Percentiles rank a stretch among this genome's conserved stretches.
phyloP scores from a whole-genome alignment of 345 rosid species.

The Bruguiera sexangula region DNA sequence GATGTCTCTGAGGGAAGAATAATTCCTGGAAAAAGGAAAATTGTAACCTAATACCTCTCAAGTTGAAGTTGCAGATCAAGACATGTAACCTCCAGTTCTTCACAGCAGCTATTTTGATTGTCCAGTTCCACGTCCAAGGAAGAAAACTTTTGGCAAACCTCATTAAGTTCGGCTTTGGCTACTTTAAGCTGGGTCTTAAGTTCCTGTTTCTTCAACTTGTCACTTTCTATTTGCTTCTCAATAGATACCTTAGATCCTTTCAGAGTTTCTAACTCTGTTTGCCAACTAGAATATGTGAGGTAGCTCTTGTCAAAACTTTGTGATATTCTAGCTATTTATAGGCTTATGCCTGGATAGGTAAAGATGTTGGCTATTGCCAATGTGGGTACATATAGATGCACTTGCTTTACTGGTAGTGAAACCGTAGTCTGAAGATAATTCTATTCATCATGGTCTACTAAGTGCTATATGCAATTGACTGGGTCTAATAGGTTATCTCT shows the following conservation, averaged over 20 bases:
- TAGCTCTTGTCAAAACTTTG: slow-evolving; percentile 89
- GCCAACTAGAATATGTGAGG: slow-evolving; percentile 20
- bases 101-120: slow-evolving; percentile 35
- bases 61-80: slow-evolving; percentile 43
- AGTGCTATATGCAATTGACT: too few species aligned
- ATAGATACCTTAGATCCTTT: slow-evolving; percentile 25
- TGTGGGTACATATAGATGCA: slow-evolving; percentile 43
- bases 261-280: slow-evolving; percentile 36
- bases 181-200: slow-evolving; percentile 29
- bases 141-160: slow-evolving; percentile 30
- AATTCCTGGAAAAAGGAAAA: slow-evolving; percentile 2
- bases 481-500: too few species aligned
- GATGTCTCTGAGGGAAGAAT: too few species aligned
- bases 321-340: slow-evolving; percentile 80
- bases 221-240: slow-evolving; percentile 44
- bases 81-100: slow-evolving; percentile 42
- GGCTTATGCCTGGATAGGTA: slow-evolving; percentile 73
- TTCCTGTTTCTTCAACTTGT: slow-evolving; percentile 29
- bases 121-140: slow-evolving; percentile 44
- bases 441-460: neutral
- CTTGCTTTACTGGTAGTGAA: neutral
- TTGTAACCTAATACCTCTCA: slow-evolving; percentile 39
- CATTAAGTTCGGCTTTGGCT: slow-evolving; percentile 34
- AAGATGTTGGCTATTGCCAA: slow-evolving; percentile 93
- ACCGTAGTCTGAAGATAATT: neutral